phyloP scores from a whole-genome alignment of 305 asterid genomes.

The Fraxinus greggii region DNA sequence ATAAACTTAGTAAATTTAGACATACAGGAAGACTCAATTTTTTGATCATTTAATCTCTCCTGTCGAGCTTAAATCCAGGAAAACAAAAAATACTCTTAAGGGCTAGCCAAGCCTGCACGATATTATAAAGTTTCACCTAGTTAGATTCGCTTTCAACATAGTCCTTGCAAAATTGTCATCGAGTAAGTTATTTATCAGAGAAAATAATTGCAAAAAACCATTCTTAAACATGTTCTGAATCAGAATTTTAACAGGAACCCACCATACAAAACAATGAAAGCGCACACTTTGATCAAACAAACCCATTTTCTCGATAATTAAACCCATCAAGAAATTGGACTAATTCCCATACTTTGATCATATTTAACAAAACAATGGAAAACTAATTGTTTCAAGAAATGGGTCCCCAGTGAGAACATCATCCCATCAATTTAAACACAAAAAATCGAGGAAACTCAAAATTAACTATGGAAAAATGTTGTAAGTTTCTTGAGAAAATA shows the following conservation, averaged over 20 bases:
- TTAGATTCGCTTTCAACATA: too few species aligned
- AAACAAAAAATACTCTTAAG: too few species aligned
- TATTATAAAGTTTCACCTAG: too few species aligned
- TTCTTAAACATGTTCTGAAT: neutral
- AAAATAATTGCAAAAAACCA: neutral
- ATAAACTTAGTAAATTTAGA: neutral
- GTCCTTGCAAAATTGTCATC: too few species aligned
- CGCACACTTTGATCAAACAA: conserved; percentile 12
- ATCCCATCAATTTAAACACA: neutral
- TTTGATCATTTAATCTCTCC: too few species aligned
- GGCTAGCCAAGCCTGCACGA: too few species aligned
- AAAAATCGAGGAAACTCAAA: neutral
- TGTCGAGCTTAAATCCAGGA: too few species aligned
- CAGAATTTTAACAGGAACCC: neutral
- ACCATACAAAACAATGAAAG: neutral
- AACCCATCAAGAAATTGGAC: neutral
- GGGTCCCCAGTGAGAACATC: neutral
- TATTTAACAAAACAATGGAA: conserved; percentile 7
- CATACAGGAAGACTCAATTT: too few species aligned
- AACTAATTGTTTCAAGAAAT: conserved; percentile 1
- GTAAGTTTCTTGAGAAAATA: neutral
- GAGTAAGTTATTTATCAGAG: too few species aligned
- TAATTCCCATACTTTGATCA: neutral
- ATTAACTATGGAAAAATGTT: neutral
- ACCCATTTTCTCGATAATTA: neutral